Percentiles rank a stretch among this genome's conserved stretches.
Conservation (phyloP, 2,329 filamentous ascomycete genomes). For the Ophiostoma tasmaniense region DNA sequence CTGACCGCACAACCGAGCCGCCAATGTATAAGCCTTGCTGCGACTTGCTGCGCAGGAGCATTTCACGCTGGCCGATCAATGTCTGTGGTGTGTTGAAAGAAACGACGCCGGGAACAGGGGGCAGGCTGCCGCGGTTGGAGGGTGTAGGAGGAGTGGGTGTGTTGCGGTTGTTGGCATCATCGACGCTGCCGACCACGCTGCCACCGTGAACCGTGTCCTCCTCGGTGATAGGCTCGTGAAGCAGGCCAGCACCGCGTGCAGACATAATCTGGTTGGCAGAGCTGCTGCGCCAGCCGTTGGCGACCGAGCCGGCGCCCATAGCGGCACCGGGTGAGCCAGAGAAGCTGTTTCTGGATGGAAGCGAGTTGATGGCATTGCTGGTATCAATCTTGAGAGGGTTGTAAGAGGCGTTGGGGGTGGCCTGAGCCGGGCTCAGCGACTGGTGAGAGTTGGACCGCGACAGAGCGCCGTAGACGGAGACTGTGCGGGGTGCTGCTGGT, state of each 20-base stretch:
- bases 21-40: conserved; percentile 31
- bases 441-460: conserved; percentile 23
- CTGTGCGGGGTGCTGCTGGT: conserved; percentile 28
- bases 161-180: not conserved
- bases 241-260: conserved; percentile 25
- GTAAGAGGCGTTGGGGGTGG: not conserved
- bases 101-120: conserved; percentile 37
- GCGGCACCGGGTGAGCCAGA: conserved; percentile 5
- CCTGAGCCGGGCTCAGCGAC: conserved; percentile 4
- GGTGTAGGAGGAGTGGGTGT: not conserved
- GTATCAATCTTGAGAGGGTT: conserved; percentile 2
- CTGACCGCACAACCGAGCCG: conserved; percentile 17
- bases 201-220: conserved; percentile 27
- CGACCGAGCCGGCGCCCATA: conserved; percentile 11
- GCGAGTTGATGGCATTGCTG: not conserved
- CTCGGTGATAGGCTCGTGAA: conserved; percentile 36
- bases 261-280: conserved; percentile 19
- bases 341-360: conserved; percentile 10
- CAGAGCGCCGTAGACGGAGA: conserved; percentile 23
- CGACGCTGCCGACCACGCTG: not conserved
- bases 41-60: conserved; percentile 45
- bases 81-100: conserved; percentile 47
- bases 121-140: conserved; percentile 21
- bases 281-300: conserved; percentile 21
- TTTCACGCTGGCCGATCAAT: conserved; percentile 47